Conservation (phyloP, 2,329 filamentous ascomycete genomes). For the Kalaharituber pfeilii region DNA sequence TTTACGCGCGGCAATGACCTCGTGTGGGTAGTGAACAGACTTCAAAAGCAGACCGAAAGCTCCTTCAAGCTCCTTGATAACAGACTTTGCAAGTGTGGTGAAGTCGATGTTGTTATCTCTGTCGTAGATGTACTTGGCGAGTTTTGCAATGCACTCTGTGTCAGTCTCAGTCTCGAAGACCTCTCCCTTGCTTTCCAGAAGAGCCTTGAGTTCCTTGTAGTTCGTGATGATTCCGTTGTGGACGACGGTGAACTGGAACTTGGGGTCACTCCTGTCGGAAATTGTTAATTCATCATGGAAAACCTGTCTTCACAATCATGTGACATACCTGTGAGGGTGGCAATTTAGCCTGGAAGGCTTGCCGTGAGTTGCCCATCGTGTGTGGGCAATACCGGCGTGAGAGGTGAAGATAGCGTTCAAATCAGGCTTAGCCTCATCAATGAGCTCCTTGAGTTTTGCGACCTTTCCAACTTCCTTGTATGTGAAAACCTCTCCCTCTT, state of each 20-base stretch:
- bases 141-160: constrained; percentile 97
- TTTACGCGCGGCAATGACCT: constrained; percentile 95
- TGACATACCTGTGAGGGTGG: constrained; percentile 75
- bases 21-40: constrained; percentile 95
- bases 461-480: constrained; percentile 99
- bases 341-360: constrained; percentile 87
- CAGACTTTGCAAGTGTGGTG: constrained; percentile 87
- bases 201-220: constrained; percentile 97
- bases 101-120: constrained; percentile 88
- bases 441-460: constrained; percentile 83
- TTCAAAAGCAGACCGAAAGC: constrained; percentile 95
- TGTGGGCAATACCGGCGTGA: constrained; percentile 97
- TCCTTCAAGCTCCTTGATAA: constrained; percentile 95
- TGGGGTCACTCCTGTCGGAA: constrained; percentile 41
- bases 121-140: constrained; percentile 95
- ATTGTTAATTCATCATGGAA: background rate
- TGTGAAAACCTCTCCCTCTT: constrained; percentile 92
- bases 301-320: background rate
- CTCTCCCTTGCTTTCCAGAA: constrained; percentile 88
- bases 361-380: constrained; percentile 95
- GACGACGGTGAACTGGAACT: constrained; percentile 91
- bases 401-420: constrained; percentile 89
- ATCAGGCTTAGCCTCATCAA: constrained; percentile 67
- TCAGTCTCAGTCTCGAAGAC: constrained; percentile 98
- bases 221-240: constrained; percentile 99